phyloP scores from a whole-genome alignment of 805 yeast species.

The Kregervanrija delftensis region DNA sequence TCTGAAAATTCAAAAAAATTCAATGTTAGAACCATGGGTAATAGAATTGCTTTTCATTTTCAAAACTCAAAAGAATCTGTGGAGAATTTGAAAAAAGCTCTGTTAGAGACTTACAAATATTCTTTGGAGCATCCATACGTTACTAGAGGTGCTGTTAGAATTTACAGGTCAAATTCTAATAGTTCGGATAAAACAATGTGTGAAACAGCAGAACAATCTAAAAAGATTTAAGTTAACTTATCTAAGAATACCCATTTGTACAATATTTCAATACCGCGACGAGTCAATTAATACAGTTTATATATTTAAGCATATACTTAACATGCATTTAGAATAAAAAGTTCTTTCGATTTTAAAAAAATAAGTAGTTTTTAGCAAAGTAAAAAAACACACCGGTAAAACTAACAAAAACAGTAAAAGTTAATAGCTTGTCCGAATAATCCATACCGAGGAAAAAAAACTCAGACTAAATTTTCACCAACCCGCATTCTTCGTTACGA shows the following conservation, averaged over 20 bases:
- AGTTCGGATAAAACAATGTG: no score
- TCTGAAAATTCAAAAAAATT: slow-evolving; percentile 40
- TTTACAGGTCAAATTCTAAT: slow-evolving; percentile 4
- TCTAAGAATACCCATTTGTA: not conserved
- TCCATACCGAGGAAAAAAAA: no score
- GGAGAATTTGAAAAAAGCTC: slow-evolving; percentile 49
- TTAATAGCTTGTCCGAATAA: no score
- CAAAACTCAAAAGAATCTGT: slow-evolving; percentile 51
- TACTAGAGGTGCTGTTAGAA: slow-evolving; percentile 12
- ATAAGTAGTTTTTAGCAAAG: no score
- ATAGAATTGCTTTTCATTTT: slow-evolving; percentile 76
- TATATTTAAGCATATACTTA: not conserved
- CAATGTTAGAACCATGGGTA: slow-evolving; percentile 60
- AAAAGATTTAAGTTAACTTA: not conserved
- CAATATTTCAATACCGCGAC: not conserved
- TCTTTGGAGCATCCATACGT: slow-evolving; percentile 46
- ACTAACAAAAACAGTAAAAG: no score
- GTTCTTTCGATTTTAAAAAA: not conserved
- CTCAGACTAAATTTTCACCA: no score
- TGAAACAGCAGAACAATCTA: no score
- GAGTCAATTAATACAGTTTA: slow-evolving; percentile 1
- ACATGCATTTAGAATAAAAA: not conserved
- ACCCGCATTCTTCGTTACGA: no score
- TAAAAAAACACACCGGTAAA: no score
- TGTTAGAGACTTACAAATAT: slow-evolving; percentile 49